Conservation (phyloP, 208 protist species). For the Herpetomonas muscarum region DNA sequence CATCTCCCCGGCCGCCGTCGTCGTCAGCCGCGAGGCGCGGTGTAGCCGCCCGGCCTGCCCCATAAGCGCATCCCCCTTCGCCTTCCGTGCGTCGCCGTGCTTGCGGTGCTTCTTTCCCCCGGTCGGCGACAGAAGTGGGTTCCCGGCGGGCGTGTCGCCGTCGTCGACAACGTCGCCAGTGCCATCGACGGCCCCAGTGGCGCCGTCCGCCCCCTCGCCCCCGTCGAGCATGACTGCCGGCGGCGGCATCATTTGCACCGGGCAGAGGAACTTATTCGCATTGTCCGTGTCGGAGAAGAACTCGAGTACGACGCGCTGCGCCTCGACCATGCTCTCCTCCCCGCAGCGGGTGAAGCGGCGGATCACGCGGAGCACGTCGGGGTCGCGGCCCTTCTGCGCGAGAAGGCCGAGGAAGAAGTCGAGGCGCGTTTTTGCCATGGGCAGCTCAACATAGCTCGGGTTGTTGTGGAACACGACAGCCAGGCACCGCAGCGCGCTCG, state of each 20-base stretch:
- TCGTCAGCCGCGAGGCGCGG: no score
- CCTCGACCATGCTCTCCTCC: constrained; percentile 41
- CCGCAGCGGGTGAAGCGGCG: constrained; percentile 32
- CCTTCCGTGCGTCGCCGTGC: background rate
- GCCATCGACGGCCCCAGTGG: no score
- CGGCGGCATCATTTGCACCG: constrained; percentile 4
- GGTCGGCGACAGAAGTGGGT: no score
- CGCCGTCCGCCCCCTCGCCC: background rate
- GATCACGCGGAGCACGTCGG: constrained; percentile 25
- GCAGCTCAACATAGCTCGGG: constrained; percentile 34
- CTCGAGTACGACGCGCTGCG: constrained; percentile 30
- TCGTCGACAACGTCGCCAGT: no score
- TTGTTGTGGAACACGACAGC: constrained; percentile 33
- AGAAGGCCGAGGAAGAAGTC: constrained; percentile 34
- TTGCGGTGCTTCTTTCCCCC: background rate
- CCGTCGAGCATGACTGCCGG: background rate
- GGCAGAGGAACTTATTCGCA: constrained; percentile 18
- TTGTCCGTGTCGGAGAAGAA: constrained; percentile 15
- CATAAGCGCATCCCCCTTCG: background rate
- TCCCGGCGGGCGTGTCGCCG: no score
- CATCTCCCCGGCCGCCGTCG: constrained; percentile 2
- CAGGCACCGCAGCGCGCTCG: constrained; percentile 30
- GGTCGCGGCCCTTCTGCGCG: constrained; percentile 14
- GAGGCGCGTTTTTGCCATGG: constrained; percentile 22
- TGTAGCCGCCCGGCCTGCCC: background rate